Conservation (phyloP, 164 flowering plant species). For the Taxillus chinensis region DNA sequence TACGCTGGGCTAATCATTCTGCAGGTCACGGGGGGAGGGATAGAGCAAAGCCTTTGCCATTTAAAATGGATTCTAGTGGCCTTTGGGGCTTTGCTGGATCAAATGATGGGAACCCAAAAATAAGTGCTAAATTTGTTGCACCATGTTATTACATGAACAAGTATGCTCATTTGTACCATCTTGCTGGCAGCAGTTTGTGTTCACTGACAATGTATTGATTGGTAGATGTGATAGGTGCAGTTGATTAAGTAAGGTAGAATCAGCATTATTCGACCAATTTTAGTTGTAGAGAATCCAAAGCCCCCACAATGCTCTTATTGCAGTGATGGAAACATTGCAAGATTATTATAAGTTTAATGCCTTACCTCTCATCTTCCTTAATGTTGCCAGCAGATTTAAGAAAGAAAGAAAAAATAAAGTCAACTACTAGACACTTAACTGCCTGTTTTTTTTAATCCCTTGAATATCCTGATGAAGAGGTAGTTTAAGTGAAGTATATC, state of each 20-base stretch:
- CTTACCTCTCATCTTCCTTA: too few species aligned
- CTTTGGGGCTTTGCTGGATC: constrained; percentile 87
- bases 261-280: too few species aligned
- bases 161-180: constrained; percentile 26
- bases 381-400: too few species aligned
- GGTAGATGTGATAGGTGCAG: neutral
- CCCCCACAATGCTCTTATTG: too few species aligned
- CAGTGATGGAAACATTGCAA: too few species aligned
- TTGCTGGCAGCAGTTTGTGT: neutral
- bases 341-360: too few species aligned
- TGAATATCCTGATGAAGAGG: too few species aligned
- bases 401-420: too few species aligned
- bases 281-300: too few species aligned
- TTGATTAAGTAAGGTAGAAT: neutral
- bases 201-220: neutral
- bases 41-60: constrained; percentile 88
- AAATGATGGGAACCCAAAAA: constrained; percentile 77
- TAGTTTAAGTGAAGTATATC: too few species aligned
- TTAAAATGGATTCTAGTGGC: constrained; percentile 75
- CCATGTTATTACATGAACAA: constrained; percentile 85
- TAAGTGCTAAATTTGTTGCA: constrained; percentile 72
- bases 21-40: constrained; percentile 98
- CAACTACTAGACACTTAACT: too few species aligned
- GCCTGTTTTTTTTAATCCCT: too few species aligned
- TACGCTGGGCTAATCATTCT: neutral